Evolutionary conservation across 345 rosid genomes (phyloP).

Genomic region (Excoecaria cochinchinensis): DNA sequence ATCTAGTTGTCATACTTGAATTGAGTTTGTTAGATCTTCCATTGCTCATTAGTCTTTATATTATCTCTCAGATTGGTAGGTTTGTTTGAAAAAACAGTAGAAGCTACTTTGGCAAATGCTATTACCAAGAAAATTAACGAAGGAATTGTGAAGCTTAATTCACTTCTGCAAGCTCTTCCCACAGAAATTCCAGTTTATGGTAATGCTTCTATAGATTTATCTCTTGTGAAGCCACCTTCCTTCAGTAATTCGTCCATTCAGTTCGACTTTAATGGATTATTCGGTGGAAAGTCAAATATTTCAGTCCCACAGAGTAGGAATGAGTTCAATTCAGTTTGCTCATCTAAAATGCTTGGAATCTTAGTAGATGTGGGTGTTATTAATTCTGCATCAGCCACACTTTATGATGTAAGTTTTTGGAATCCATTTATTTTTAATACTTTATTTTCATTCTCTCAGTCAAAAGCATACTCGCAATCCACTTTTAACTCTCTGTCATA

Average conservation of each 20-base stretch:
- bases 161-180: constrained; percentile 72
- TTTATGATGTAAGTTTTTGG: constrained; percentile 73
- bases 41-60: constrained; percentile 14
- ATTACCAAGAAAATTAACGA: constrained; percentile 67
- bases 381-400: constrained; percentile 80
- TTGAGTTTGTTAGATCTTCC: constrained; percentile 9
- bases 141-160: constrained; percentile 73
- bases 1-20: neutral
- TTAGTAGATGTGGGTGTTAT: constrained; percentile 82
- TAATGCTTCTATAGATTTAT: constrained; percentile 78
- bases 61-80: constrained; percentile 62
- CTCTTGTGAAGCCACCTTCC: constrained; percentile 66
- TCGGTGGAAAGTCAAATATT: constrained; percentile 40
- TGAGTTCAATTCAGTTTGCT: constrained; percentile 35
- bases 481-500: neutral
- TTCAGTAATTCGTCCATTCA: constrained; percentile 70
- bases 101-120: constrained; percentile 76
- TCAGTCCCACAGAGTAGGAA: neutral
- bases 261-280: constrained; percentile 79
- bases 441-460: neutral
- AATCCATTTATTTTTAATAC: neutral
- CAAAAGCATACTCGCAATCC: constrained; percentile 8
- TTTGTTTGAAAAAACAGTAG: constrained; percentile 76
- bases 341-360: constrained; percentile 84
- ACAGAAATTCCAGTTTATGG: constrained; percentile 87